Evolutionary conservation across 257 asterid genomes (phyloP).

Genomic region (Solanum chmielewskii): DNA sequence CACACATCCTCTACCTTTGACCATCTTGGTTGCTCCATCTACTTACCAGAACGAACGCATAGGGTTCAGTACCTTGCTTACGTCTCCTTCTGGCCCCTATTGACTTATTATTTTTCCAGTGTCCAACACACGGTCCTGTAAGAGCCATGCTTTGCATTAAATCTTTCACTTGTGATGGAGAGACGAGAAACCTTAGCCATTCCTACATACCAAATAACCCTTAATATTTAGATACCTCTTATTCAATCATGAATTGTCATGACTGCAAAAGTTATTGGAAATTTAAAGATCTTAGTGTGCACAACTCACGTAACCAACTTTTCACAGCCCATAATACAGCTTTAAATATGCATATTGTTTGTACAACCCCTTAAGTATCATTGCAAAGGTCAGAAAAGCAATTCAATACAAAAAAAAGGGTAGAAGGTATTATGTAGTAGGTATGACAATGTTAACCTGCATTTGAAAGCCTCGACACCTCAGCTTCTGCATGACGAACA

Average conservation of each 20-base stretch:
- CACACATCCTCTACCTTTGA: not conserved
- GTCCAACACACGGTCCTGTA: not conserved
- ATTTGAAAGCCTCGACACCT: conserved; percentile 74
- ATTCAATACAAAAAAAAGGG: not conserved
- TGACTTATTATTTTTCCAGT: not conserved
- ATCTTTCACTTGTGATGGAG: not conserved
- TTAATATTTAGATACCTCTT: not conserved
- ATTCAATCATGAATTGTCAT: not conserved
- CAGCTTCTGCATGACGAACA: conserved; percentile 62
- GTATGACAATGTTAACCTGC: conserved; percentile 46
- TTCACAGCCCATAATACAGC: not conserved
- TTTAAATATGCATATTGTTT: not conserved
- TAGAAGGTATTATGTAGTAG: not conserved
- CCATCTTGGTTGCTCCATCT: not conserved
- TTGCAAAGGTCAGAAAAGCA: not conserved
- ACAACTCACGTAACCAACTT: not conserved
- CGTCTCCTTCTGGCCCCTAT: not conserved
- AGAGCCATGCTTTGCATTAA: not conserved
- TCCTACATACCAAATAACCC: not conserved
- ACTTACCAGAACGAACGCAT: not conserved
- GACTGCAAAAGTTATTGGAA: not conserved
- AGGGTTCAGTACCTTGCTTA: not conserved
- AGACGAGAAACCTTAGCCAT: not conserved
- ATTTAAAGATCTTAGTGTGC: not conserved
- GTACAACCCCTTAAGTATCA: not conserved